These are phyloP conservation scores for Westerdykella aurantiaca DNA, from an alignment of 2,329 filamentous ascomycete genomes.

Conservation along the genomic window DNA sequence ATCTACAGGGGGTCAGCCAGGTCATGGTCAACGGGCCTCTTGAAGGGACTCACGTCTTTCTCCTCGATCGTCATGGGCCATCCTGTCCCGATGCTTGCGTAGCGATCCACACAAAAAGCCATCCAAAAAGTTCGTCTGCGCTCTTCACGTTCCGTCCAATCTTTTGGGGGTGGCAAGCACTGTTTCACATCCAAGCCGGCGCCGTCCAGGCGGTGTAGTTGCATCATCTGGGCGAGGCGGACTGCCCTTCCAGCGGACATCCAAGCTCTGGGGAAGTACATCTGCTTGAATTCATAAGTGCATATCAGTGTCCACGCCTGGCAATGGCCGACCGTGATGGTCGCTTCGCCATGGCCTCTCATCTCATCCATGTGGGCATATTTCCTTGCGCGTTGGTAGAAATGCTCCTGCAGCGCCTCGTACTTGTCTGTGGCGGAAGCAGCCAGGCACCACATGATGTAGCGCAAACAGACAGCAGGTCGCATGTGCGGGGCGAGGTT, in stretches of 20 bases:
- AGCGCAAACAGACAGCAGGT: constrained; percentile 81
- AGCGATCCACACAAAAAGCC: constrained; percentile 83
- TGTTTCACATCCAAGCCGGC: constrained; percentile 84
- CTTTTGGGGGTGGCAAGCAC: constrained; percentile 74
- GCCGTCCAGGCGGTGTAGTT: constrained; percentile 80
- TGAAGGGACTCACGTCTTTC: constrained; percentile 57
- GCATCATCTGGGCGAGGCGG: constrained; percentile 87
- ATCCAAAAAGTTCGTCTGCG: constrained; percentile 91
- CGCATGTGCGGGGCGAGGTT: constrained; percentile 80
- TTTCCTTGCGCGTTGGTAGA: constrained; percentile 83
- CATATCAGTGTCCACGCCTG: constrained; percentile 78
- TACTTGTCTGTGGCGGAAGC: constrained; percentile 81
- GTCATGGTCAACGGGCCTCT: neutral
- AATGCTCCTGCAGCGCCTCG: constrained; percentile 70
- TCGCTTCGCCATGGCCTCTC: constrained; percentile 83
- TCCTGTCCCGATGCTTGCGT: constrained; percentile 90
- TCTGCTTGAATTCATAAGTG: constrained; percentile 91
- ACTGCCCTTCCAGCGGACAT: constrained; percentile 78
- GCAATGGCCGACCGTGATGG: constrained; percentile 78
- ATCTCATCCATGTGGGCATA: constrained; percentile 87
- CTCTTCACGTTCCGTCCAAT: constrained; percentile 94
- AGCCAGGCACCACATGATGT: constrained; percentile 95
- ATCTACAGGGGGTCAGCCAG: constrained; percentile 46
- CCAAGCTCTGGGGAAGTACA: constrained; percentile 96
- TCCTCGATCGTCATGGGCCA: constrained; percentile 97